Conservation (phyloP, 2,329 filamentous ascomycete genomes). For the Rutstroemia sp. region DNA sequence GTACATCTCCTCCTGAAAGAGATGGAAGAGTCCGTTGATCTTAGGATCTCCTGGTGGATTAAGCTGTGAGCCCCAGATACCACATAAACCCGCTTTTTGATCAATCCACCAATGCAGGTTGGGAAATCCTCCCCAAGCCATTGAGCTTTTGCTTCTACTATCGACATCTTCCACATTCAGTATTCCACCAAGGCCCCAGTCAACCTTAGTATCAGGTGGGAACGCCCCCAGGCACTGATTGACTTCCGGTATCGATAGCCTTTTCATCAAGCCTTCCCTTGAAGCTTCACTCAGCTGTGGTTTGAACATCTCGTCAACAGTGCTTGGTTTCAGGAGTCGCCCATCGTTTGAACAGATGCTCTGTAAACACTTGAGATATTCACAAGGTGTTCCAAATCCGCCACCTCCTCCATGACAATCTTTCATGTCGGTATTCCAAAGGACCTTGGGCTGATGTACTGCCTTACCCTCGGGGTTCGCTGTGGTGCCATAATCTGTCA, state of each 20-base stretch:
- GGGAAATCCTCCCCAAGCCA: constrained; percentile 39
- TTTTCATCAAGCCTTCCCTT: constrained; percentile 21
- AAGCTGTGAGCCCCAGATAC: constrained; percentile 37
- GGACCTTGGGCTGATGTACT: constrained; percentile 5
- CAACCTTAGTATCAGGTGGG: constrained; percentile 31
- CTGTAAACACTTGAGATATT: constrained; percentile 39
- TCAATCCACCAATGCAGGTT: constrained; percentile 41
- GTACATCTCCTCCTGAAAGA: constrained; percentile 37
- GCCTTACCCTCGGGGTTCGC: constrained; percentile 12
- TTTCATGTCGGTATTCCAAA: constrained; percentile 7
- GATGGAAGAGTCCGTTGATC: constrained; percentile 29
- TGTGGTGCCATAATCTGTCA: constrained; percentile 11
- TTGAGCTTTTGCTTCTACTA: constrained; percentile 31
- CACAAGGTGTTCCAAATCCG: constrained; percentile 29
- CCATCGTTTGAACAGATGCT: constrained; percentile 43
- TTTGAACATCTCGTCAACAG: constrained; percentile 39
- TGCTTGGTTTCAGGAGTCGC: constrained; percentile 36
- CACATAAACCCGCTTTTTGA: constrained; percentile 33
- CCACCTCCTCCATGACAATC: constrained; percentile 31
- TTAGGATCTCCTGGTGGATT: constrained; percentile 35
- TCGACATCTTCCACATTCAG: constrained; percentile 34
- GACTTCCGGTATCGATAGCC: constrained; percentile 9
- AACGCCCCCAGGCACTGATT: constrained; percentile 20
- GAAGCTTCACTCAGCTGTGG: constrained; percentile 35
- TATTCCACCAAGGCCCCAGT: constrained; percentile 37